A percentile compares a stretch with the other conserved stretches of the same genome.
These are phyloP conservation scores for Speleostelium caveatum DNA, from an alignment of 78 protist species.

Conservation along the genomic window DNA sequence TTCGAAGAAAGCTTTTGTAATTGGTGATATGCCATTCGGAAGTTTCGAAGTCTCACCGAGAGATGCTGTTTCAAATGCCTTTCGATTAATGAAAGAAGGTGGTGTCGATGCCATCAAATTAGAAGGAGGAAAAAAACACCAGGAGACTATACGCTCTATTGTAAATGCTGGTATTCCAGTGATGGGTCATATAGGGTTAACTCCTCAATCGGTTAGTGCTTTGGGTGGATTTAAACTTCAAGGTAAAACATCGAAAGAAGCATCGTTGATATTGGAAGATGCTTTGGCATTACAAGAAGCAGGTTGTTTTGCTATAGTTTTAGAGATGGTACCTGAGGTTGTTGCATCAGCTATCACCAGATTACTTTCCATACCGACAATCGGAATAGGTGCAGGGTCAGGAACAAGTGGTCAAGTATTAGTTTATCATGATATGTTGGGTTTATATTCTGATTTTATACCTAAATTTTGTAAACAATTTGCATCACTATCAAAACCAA, in stretches of 20 bases:
- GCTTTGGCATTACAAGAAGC: slow-evolving; percentile 93
- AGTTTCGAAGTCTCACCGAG: slow-evolving; percentile 75
- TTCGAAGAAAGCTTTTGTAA: slow-evolving; percentile 65
- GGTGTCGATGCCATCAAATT: slow-evolving; percentile 92
- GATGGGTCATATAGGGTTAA: slow-evolving; percentile 95
- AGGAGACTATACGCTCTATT: slow-evolving; percentile 49
- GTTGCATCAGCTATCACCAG: slow-evolving; percentile 86
- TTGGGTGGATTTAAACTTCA: slow-evolving; percentile 94
- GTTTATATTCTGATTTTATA: slow-evolving; percentile 79
- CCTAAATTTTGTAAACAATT: slow-evolving; percentile 91
- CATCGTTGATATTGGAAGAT: slow-evolving; percentile 85
- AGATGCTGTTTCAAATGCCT: slow-evolving; percentile 90
- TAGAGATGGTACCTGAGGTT: slow-evolving; percentile 93
- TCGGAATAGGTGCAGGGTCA: slow-evolving; percentile 97
- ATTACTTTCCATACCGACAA: slow-evolving; percentile 88
- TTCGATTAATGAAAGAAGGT: slow-evolving; percentile 88
- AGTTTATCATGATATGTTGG: slow-evolving; percentile 93
- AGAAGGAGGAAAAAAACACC: slow-evolving; percentile 91
- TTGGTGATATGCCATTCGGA: slow-evolving; percentile 98
- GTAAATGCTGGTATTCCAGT: slow-evolving; percentile 93
- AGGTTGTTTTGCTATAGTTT: slow-evolving; percentile 92
- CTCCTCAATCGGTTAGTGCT: slow-evolving; percentile 91
- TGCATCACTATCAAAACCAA: slow-evolving; percentile 55
- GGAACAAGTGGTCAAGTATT: slow-evolving; percentile 94
- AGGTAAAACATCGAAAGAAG: slow-evolving; percentile 83